Evolutionary conservation across 768 basidiomycete species (phyloP).

Genomic region (Paxillus ammoniavirescens): DNA sequence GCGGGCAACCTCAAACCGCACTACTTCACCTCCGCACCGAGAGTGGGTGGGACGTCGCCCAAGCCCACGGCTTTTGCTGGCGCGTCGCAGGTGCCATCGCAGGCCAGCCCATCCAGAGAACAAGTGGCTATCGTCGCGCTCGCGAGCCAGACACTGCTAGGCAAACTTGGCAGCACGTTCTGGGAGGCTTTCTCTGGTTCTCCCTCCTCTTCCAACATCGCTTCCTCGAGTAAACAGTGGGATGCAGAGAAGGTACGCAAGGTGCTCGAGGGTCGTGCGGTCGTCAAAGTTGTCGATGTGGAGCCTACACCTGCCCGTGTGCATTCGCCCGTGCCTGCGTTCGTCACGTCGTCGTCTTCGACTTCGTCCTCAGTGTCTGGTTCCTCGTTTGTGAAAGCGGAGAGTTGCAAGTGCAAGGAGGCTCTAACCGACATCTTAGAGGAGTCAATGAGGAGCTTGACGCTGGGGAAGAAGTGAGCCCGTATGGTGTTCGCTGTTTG

Average conservation of each 20-base stretch:
- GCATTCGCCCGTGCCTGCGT: not conserved
- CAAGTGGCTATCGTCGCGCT: conserved; percentile 52
- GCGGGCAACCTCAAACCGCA: conserved; percentile 41
- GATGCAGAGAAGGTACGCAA: conserved; percentile 80
- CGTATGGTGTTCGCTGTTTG: not conserved
- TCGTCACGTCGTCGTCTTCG: not conserved
- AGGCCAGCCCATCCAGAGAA: conserved; percentile 29
- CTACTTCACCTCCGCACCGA: conserved; percentile 26
- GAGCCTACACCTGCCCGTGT: conserved; percentile 34
- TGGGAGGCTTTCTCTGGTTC: conserved; percentile 85
- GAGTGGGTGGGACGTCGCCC: conserved; percentile 1
- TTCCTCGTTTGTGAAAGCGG: conserved; percentile 10
- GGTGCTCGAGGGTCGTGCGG: conserved; percentile 82
- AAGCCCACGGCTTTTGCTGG: conserved; percentile 8
- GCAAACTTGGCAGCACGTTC: conserved; percentile 72
- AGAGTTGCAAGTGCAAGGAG: conserved; percentile 20
- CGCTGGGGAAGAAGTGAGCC: conserved; percentile 50
- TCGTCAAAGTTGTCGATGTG: conserved; percentile 76
- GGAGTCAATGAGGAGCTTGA: conserved; percentile 69
- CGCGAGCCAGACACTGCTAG: conserved; percentile 73
- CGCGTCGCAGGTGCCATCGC: conserved; percentile 23
- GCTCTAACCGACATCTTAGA: conserved; percentile 48
- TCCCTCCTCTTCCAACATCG: conserved; percentile 4
- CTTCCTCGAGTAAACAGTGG: conserved; percentile 36
- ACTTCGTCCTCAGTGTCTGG: conserved; percentile 1